Evolutionary conservation across 164 flowering plant species (phyloP).

Genomic region (Macadamia tetraphylla): DNA sequence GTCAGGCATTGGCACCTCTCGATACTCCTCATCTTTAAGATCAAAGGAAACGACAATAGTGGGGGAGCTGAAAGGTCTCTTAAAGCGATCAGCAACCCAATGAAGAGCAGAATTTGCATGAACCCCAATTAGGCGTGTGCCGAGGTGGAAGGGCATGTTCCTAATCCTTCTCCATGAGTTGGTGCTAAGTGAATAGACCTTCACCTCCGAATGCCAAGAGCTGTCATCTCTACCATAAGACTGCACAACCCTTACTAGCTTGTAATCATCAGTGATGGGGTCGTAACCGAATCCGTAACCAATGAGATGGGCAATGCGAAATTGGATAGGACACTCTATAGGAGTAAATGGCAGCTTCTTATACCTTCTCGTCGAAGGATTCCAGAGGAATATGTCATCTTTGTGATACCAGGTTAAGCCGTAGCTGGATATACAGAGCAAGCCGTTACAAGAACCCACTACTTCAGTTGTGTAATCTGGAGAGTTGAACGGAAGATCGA

Average conservation of each 20-base stretch:
- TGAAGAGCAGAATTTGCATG: conserved; percentile 21
- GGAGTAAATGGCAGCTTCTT: background rate
- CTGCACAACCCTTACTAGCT: conserved; percentile 17
- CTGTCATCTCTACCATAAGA: background rate
- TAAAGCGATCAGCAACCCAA: conserved; percentile 11
- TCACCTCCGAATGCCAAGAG: conserved; percentile 3
- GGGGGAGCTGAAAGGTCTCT: background rate
- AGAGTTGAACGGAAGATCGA: background rate
- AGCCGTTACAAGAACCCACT: conserved; percentile 8
- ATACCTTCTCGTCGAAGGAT: conserved; percentile 4
- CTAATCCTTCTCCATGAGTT: conserved; percentile 22
- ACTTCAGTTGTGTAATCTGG: background rate
- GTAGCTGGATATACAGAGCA: background rate
- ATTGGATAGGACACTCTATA: background rate
- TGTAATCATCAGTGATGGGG: conserved; percentile 23
- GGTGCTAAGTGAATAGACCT: conserved; percentile 14
- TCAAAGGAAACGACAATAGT: conserved; percentile 19
- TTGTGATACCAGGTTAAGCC: background rate
- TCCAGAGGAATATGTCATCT: background rate
- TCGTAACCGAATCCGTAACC: conserved; percentile 30
- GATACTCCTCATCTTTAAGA: conserved; percentile 13
- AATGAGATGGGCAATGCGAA: background rate
- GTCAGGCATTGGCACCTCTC: conserved; percentile 12
- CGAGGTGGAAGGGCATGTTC: no score
- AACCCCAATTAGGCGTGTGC: background rate